Conservation (phyloP, 202 grass and related monocot genomes). For the Setaria italica region DNA sequence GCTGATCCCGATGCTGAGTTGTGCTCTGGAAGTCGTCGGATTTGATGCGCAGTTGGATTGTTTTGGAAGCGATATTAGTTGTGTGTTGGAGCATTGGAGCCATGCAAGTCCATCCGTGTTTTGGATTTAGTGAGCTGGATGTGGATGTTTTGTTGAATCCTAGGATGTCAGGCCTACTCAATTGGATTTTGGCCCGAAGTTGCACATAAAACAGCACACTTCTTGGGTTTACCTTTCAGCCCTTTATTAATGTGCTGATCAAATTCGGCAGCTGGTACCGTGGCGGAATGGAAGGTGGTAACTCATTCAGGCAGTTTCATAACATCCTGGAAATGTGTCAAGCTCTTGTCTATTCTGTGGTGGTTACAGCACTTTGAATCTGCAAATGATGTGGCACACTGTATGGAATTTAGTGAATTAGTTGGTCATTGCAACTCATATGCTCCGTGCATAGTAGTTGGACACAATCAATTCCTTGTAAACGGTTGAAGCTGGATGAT, state of each 20-base stretch:
- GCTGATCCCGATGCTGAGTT: constrained; percentile 22
- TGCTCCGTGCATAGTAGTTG: not conserved
- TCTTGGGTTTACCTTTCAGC: constrained; percentile 21
- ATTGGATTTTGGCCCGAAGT: constrained; percentile 27
- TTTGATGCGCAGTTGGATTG: constrained; percentile 3
- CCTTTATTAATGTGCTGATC: not conserved
- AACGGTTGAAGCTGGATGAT: constrained; percentile 8
- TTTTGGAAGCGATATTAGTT: constrained; percentile 13
- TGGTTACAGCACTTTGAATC: not conserved
- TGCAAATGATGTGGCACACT: constrained; percentile 17
- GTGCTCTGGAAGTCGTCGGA: not conserved
- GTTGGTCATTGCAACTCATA: not conserved
- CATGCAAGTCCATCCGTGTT: not conserved
- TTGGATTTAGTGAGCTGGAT: constrained; percentile 30
- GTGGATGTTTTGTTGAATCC: constrained; percentile 35
- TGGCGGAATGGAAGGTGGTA: not conserved
- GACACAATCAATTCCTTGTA: not conserved
- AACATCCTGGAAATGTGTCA: not conserved
- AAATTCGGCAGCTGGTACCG: constrained; percentile 11
- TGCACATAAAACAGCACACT: not conserved
- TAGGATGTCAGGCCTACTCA: constrained; percentile 24
- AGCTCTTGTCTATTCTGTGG: not conserved
- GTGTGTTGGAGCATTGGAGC: not conserved
- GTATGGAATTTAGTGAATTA: constrained; percentile 13
- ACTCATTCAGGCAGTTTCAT: constrained; percentile 14